Conservation (phyloP, 2,329 filamentous ascomycete species). For the Neonectria hederae region DNA sequence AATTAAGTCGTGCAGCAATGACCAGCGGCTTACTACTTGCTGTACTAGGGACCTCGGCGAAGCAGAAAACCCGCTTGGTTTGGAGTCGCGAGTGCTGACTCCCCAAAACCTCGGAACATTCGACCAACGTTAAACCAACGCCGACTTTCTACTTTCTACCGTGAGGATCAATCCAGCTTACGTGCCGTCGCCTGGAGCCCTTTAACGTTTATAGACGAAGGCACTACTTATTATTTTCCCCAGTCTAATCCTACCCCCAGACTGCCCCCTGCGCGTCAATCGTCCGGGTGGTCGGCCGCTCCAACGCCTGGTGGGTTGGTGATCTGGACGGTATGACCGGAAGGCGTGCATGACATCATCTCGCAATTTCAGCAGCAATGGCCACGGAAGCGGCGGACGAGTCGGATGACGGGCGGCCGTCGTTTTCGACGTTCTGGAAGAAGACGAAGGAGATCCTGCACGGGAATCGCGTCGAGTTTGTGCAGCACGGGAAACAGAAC, state of each 20-base stretch:
- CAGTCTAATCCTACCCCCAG: not conserved
- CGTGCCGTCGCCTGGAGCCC: not conserved
- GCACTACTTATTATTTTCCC: not conserved
- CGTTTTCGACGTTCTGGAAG: slow-evolving; percentile 60
- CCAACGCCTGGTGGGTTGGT: not conserved
- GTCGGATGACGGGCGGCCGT: slow-evolving; percentile 46
- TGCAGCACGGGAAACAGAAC: slow-evolving; percentile 18
- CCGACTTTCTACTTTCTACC: not conserved
- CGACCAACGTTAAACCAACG: not conserved
- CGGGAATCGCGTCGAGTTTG: slow-evolving; percentile 30
- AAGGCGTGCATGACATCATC: slow-evolving; percentile 20
- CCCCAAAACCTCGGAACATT: slow-evolving; percentile 11
- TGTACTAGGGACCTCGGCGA: not conserved
- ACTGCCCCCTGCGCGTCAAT: not conserved
- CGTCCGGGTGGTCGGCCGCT: slow-evolving; percentile 8
- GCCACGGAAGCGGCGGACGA: slow-evolving; percentile 31
- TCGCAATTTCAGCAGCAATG: slow-evolving; percentile 17
- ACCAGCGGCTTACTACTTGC: not conserved
- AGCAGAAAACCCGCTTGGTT: slow-evolving; percentile 14
- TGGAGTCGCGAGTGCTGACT: slow-evolving; percentile 8
- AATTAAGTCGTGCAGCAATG: not conserved
- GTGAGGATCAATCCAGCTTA: not conserved
- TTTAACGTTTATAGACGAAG: not conserved
- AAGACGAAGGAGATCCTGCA: slow-evolving; percentile 52
- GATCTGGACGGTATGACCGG: slow-evolving; percentile 3